Base-by-base conservation (phyloP, 495 filamentous ascomycete species). In the Terfezia claveryi region DNA sequence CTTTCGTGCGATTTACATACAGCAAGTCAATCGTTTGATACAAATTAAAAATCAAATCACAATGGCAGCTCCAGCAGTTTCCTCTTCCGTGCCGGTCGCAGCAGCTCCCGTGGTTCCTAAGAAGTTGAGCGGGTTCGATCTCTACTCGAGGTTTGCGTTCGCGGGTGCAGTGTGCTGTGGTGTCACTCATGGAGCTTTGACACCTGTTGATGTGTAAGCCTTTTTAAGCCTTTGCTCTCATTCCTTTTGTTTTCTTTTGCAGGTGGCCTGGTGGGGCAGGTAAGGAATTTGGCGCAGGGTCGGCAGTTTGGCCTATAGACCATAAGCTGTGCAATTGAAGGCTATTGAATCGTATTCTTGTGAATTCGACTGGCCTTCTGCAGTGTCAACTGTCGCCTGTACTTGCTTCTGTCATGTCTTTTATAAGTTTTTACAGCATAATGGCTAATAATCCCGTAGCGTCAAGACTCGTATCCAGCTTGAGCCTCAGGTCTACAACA, bases 381-480 rank as follows among this genome's bases (percentile, higher is more conserved):
- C 27, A 32, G 27, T 32, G 1, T 32, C 27, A 32, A 20, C 20
- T 32, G 27, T 32, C 7, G 4, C 7, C 27, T 32, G 27, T 32
- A 2, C 27, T 32, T 32, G 27, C 27, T 32, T 32, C n/a, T n/a
- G n/a, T n/a, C n/a, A n/a, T n/a, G n/a, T n/a, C n/a, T n/a, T n/a
- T n/a, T n/a, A n/a, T n/a, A n/a, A n/a, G 7, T 32, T 32, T 32
- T 32, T 32, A 7, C 27, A 32, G 27, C 27, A 32, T 4, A 32
- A 20, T 9, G 41, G 41, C 41, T 46, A 46, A 46, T 46, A 20
- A 37, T 60, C 37, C 57, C 61, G 61, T 68, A 92, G 86, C 72
- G 85, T 93, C 75, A 93, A 93, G 80, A 93, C 86, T 62, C 76
- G 84, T 70, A 93, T 92, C 68, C 86, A 93, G 75, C 81, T 93